Evolutionary conservation across 139 green algal species (phyloP), one percentile per base, ranked within the genome.

Genomic region (Raphidocelis subcapitata): DNA sequence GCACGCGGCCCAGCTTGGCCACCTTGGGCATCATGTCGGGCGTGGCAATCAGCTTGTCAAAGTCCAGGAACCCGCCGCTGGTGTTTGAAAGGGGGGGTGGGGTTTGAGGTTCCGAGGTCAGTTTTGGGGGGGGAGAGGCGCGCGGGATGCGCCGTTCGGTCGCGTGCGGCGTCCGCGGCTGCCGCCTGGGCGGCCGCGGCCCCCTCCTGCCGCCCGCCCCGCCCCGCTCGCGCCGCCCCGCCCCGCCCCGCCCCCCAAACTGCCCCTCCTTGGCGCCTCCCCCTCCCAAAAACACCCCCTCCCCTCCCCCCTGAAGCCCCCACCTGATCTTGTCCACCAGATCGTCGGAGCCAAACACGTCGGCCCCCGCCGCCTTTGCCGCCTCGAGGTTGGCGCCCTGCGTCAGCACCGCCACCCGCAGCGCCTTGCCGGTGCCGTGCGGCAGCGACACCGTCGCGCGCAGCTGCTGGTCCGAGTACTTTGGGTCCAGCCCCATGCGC

Each of bases 21-120:
- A 97, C 89, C 86, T 99, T 98, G 55, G 96, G 96, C 96, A 99
- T 99, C 96, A 99, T 99, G 78, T 99, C 96, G 20, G 96, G 95
- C 0, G 96, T 99, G 49, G 94, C 95, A 52, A 99, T 90, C 36
- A 99, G 91, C 87, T 98, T 98, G 85, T 99, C 95, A 72, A 99
- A 99, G 65, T 99, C 96, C 84, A 99, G 87, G 82, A 98, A 96
- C 56, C 96, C 96, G 28, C 87, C 90, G 35, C 77, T 84, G n/a
- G n/a, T n/a, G n/a, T n/a, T n/a, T n/a, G n/a, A n/a, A n/a, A n/a
- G n/a, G n/a, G n/a, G n/a, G n/a, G n/a, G n/a, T n/a, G n/a, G n/a
- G n/a, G n/a, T n/a, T n/a, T n/a, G n/a, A n/a, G n/a, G n/a, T n/a
- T n/a, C n/a, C n/a, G n/a, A n/a, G n/a, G n/a, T n/a, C n/a, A n/a